Evolutionary conservation across 306 rosid genomes (phyloP).

Genomic region (Castanea sativa): DNA sequence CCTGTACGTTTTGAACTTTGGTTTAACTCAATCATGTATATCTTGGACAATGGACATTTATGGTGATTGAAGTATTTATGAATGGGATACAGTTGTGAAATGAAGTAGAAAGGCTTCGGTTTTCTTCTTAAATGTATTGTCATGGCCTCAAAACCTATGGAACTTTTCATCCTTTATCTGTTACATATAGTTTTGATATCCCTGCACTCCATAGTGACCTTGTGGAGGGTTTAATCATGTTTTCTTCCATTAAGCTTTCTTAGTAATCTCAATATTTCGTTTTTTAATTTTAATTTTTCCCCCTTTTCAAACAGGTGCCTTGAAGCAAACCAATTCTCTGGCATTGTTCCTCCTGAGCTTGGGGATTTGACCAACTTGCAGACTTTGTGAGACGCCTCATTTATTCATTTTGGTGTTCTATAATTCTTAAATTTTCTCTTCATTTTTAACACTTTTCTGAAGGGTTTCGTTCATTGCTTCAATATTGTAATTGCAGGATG

Average conservation of each 20-base stretch:
- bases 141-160: too few relatives aligned
- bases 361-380: constrained; percentile 60
- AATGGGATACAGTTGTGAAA: background rate
- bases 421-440: constrained; percentile 2
- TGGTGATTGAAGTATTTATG: constrained; percentile 17
- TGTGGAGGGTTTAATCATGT: background rate
- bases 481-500: constrained; percentile 41
- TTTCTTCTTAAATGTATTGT: background rate
- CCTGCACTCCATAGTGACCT: background rate
- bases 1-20: constrained; percentile 50
- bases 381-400: constrained; percentile 50
- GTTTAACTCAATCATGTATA: constrained; percentile 4
- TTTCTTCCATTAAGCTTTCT: constrained; percentile 12
- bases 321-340: constrained; percentile 77
- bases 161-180: background rate
- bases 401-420: background rate
- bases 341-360: constrained; percentile 63
- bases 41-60: background rate
- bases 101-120: background rate
- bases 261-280: background rate
- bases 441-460: constrained; percentile 1
- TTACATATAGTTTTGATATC: background rate
- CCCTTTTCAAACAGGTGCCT: constrained; percentile 49
- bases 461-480: constrained; percentile 17
- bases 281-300: background rate